Base-by-base conservation (phyloP, 2,329 filamentous ascomycete genomes). In the Neoascochyta sp. region DNA sequence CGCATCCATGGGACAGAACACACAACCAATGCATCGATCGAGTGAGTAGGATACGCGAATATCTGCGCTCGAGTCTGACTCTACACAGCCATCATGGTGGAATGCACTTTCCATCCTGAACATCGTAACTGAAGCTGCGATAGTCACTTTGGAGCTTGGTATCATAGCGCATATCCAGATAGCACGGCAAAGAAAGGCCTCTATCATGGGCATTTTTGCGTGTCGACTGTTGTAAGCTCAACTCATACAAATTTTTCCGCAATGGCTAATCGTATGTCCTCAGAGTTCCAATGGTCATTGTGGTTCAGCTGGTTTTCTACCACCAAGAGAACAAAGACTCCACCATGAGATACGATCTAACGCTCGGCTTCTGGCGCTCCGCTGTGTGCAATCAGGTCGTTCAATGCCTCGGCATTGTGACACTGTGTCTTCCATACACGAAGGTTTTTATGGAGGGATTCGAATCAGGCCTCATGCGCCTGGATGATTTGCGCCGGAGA, bases 351-450 rank as follows among this genome's bases (percentile, higher is more conserved):
- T 24, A 36, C 22, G 50, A 59, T 18, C 21, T 48, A 10, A 41
- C 45, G 4, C 45, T 57, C n/a, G 50, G 52, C 16, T 52, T 47
- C 36, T 59, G 52, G 52, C 51, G 33, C 5, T 49, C 47, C 9
- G 25, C 44, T 7, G 34, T 54, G 7, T 47, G 51, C 39, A 49
- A 44, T 8, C 50, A 54, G 29, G 27, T 46, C 7, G 34, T 57
- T 4, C 47, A 50, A 24, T 43, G 46, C 10, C 36, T 57, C 18
- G 44, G 43, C 4, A 52, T 57, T 9, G 29, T 52, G 5, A 55
- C 54, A 9, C 50, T 50, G 7, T 54, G 47, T 27, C 39, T 57
- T 10, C 48, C 52, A 1, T 57, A 54, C 32, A 45, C 49, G 15
- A 55, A 51, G 17, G 38, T 52, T 2, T 52, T 57, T 25, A 45